Evolutionary conservation across 257 asterid species (phyloP), one percentile per base, ranked within the genome.

Genomic region (Osmanthus fragrans): DNA sequence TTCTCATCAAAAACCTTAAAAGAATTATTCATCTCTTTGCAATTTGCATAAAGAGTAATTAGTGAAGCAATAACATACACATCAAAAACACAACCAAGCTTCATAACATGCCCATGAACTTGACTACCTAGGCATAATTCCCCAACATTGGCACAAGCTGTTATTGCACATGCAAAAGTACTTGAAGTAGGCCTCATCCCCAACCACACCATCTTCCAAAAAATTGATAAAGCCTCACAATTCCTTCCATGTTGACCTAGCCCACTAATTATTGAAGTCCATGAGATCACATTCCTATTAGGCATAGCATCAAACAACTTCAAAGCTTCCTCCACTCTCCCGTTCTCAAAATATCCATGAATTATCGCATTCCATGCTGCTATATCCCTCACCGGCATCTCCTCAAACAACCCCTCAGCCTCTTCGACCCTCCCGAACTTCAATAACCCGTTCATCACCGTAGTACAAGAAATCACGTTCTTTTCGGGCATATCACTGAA

Each of bases 321-420:
- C 23, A 70, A 67, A 0, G 98, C 98, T 66, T 88, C 93, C 34
- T 86, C 86, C 69, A 83, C 81, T 79, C 88, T 88, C 33, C 87
- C 86, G 63, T 93, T 91, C 80, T 66, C 85, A 37, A 93, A 95
- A 81, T 80, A 85, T 10, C 98, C 97, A 83, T 86, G 84, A n/a
- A 93, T 78, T 88, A 95, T 85, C 0, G 95, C 90, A 30, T 95
- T 93, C 97, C 97, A 92, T 0, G 90, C 96, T 1, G 97, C 92
- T 7, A 88, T 82, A 80, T 93, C 99, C 82, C 81, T 91, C 73
- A 11, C 77, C 0, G 97, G 98, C 97, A 93, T 91, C 71, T 78
- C 82, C 79, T 32, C 1, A 81, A 95, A 95, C 88, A 92, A 72
- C 25, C 67, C 81, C 73, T 86, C 88, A 58, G 97, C 98, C 82